phyloP scores from a whole-genome alignment of 2,329 filamentous ascomycete genomes.

The Fonsecaea multimorphosa region DNA sequence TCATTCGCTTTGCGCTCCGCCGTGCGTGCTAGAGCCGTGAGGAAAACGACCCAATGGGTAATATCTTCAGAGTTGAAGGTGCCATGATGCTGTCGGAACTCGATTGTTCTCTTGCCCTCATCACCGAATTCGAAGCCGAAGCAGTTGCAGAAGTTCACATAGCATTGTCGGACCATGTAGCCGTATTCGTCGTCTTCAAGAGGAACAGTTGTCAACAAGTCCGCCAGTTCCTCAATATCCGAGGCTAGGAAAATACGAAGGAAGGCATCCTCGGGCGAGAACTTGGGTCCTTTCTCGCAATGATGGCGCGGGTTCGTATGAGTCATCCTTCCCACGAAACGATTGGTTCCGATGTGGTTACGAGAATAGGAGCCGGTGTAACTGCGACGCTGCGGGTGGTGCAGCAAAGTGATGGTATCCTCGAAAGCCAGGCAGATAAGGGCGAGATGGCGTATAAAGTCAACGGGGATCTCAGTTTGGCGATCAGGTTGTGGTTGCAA shows the following conservation, averaged over 20 bases:
- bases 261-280: slow-evolving; percentile 2
- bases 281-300: background rate
- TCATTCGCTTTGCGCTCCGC: slow-evolving; percentile 15
- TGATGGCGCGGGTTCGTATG: background rate
- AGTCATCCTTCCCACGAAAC: background rate
- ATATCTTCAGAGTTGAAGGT: background rate
- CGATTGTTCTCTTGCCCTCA: slow-evolving; percentile 3
- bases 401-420: slow-evolving; percentile 9
- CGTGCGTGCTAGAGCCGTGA: background rate
- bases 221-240: background rate
- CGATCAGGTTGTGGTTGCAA: background rate
- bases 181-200: background rate
- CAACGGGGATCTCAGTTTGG: background rate
- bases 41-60: slow-evolving; percentile 7
- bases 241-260: slow-evolving; percentile 4
- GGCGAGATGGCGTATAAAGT: slow-evolving; percentile 13
- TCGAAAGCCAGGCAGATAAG: slow-evolving; percentile 13
- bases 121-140: background rate
- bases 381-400: slow-evolving; percentile 5
- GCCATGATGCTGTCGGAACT: slow-evolving; percentile 18
- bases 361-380: background rate
- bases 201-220: background rate
- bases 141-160: slow-evolving; percentile 12
- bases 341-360: slow-evolving; percentile 9
- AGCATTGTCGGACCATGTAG: slow-evolving; percentile 2